Evolutionary conservation across 495 filamentous ascomycete species (phyloP).

Genomic region (Elaphomyces granulatus): DNA sequence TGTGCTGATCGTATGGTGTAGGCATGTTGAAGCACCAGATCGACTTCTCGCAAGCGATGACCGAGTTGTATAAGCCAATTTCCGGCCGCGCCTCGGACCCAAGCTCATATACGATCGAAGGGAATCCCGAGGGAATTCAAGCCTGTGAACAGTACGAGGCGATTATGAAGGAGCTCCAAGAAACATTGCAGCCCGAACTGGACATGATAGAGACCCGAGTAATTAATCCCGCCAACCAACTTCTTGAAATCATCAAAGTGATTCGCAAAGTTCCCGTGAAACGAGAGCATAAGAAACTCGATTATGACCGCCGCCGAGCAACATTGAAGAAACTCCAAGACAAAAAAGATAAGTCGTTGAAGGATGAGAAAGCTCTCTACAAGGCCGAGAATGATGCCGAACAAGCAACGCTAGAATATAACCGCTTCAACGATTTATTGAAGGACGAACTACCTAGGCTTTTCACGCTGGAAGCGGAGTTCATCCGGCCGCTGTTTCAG

Average conservation of each 20-base stretch:
- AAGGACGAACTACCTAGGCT: constrained; percentile 92
- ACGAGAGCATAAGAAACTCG: constrained; percentile 92
- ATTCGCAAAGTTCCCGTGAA: constrained; percentile 81
- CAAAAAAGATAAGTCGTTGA: constrained; percentile 90
- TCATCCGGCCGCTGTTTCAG: constrained; percentile 95
- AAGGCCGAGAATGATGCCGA: constrained; percentile 90
- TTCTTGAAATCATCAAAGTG: constrained; percentile 88
- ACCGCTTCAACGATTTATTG: constrained; percentile 91
- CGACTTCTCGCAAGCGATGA: constrained; percentile 91
- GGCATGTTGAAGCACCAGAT: constrained; percentile 96
- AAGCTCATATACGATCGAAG: constrained; percentile 61
- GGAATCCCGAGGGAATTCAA: constrained; percentile 84
- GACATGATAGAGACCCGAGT: constrained; percentile 95
- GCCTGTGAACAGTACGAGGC: constrained; percentile 95
- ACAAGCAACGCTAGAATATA: constrained; percentile 84
- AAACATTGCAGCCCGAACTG: constrained; percentile 75
- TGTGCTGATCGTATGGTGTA: constrained; percentile 18
- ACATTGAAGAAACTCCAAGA: constrained; percentile 88
- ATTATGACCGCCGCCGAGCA: constrained; percentile 77
- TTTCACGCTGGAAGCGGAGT: constrained; percentile 85
- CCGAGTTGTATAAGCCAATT: constrained; percentile 96
- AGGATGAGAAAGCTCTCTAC: constrained; percentile 95
- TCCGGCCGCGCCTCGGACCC: constrained; percentile 92
- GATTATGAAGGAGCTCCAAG: constrained; percentile 81
- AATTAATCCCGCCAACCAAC: constrained; percentile 85